A percentile compares a stretch with the other conserved stretches of the same genome.
Evolutionary conservation across 2,329 filamentous ascomycete species (phyloP).

Genomic region (Ophiostoma tasmaniense): DNA sequence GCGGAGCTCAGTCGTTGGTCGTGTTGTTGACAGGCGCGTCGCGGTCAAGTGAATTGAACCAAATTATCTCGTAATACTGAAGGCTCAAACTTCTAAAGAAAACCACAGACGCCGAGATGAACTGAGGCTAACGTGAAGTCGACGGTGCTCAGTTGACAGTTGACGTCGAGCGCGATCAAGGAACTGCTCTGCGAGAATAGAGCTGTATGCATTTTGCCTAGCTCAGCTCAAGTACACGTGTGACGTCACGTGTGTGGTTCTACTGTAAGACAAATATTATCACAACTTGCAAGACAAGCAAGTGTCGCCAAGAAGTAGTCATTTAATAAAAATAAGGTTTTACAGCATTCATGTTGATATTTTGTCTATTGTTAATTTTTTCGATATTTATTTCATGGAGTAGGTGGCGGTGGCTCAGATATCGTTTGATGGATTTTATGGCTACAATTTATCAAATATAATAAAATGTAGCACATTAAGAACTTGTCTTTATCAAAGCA

Average conservation of each 20-base stretch:
- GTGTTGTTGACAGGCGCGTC: neutral
- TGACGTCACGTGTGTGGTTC: neutral
- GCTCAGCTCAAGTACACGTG: neutral
- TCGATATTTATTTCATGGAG: too few relatives aligned
- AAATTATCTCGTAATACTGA: neutral
- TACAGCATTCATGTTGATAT: too few relatives aligned
- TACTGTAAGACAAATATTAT: neutral
- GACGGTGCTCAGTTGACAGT: neutral
- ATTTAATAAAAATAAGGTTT: too few relatives aligned
- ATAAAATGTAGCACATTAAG: too few relatives aligned
- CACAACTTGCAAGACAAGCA: too few relatives aligned
- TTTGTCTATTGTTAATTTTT: too few relatives aligned
- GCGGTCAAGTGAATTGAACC: neutral
- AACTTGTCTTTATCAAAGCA: too few relatives aligned
- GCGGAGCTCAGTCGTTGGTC: neutral
- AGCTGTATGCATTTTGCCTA: conserved; percentile 8
- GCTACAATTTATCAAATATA: too few relatives aligned
- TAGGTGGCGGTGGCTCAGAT: too few relatives aligned
- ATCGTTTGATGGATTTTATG: too few relatives aligned
- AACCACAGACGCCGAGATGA: neutral
- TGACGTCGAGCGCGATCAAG: neutral
- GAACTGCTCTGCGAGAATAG: neutral
- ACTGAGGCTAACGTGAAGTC: neutral
- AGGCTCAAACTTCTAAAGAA: neutral
- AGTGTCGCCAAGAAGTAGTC: too few relatives aligned